Base-by-base conservation (phyloP, 2,329 filamentous ascomycete species). In the Diaporthe citriasiana region DNA sequence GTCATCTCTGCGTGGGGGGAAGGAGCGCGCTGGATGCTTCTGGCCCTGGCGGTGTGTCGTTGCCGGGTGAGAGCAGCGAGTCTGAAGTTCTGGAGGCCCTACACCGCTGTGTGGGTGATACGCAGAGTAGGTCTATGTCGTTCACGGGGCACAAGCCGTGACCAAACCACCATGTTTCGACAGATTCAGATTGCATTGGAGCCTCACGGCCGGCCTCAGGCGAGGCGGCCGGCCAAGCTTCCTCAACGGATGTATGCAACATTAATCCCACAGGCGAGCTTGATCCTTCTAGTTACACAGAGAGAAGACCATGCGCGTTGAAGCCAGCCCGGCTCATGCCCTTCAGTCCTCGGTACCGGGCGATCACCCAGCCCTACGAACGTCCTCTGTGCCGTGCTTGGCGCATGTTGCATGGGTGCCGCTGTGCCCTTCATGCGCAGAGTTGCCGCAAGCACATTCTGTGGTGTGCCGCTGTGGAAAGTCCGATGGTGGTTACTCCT, bases 291-390 rank as follows among this genome's bases (percentile, higher is more conserved):
- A 19, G 47, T 68, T 40, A 22, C 63, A 68, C 47, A 27, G 47
- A 35, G 45, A 19, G 40, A 2, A 27, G 40, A 2, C 63, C 45
- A 35, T 51, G 47, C 27, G 45, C 22, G 45, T 40, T 30, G n/a
- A 40, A 30, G 42, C 60, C 15, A n/a, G 13, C n/a, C n/a, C 47
- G 30, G 45, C 45, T 38, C 30, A 38, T 53, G 45, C 63, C 25
- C 22, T 51, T n/a, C 45, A 66, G 15, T 10, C 40, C 13, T 51
- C 45, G 63, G 63, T 50, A 38, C 30, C 63, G 63, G 42, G 45
- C 63, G 63, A 68, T 68, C 63, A 53, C 63, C 33, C 47, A 68
- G 63, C 63, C 63, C 63, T 68, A 53, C 63, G 63, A 68, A 12
- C 5, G 15, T 22, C 40, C 33, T 68, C n/a, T 40, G 63, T 68